phyloP scores from a whole-genome alignment of 164 flowering plant genomes.

The Brasenia schreberi region DNA sequence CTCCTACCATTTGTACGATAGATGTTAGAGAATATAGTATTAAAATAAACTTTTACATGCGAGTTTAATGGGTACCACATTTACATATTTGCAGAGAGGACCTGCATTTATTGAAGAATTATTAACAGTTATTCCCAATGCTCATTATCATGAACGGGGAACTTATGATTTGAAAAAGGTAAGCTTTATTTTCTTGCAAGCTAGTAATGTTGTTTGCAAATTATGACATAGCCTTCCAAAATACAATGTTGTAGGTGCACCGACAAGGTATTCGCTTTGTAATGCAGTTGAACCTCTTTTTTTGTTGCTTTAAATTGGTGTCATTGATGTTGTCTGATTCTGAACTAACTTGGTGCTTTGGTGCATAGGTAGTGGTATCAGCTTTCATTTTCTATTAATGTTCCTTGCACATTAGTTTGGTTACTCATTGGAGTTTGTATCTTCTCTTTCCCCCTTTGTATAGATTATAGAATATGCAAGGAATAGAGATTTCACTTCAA shows the following conservation, averaged over 20 bases:
- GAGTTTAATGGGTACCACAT: neutral
- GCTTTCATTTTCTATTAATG: too few relatives aligned
- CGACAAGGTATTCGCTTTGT: slow-evolving; percentile 12
- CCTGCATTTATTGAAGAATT: slow-evolving; percentile 78
- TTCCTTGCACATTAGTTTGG: too few relatives aligned
- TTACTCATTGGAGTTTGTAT: neutral
- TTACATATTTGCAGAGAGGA: slow-evolving; percentile 52
- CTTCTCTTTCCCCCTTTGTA: slow-evolving; percentile 2
- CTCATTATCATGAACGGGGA: slow-evolving; percentile 79
- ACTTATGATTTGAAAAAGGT: slow-evolving; percentile 96
- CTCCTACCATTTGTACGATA: too few relatives aligned
- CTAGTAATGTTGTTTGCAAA: too few relatives aligned
- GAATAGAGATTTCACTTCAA: slow-evolving; percentile 56
- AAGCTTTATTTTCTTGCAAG: neutral
- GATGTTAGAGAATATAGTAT: too few relatives aligned
- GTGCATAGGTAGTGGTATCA: too few relatives aligned
- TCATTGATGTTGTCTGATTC: slow-evolving; percentile 15
- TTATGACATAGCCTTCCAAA: too few relatives aligned
- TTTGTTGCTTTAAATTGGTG: too few relatives aligned
- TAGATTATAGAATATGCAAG: slow-evolving; percentile 88
- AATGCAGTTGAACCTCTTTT: too few relatives aligned
- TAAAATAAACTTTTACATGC: too few relatives aligned
- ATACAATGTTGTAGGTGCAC: slow-evolving; percentile 17
- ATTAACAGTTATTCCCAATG: slow-evolving; percentile 77
- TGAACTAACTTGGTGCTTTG: neutral